Conservation (phyloP, 225 moss, liverwort and hornwort genomes). For the Marchantia paleacea region DNA sequence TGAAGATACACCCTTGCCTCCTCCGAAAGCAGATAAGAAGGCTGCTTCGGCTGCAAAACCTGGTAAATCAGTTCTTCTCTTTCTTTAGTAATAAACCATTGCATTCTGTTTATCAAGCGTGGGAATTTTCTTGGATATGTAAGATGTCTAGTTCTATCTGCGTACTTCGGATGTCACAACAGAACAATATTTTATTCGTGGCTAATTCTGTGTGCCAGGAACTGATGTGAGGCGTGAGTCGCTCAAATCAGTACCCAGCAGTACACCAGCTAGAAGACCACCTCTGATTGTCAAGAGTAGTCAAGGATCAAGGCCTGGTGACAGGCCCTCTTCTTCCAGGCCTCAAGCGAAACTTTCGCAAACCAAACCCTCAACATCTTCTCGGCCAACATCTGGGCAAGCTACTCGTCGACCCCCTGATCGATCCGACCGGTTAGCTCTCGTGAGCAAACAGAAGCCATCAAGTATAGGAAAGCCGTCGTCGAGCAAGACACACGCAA, state of each 20-base stretch:
- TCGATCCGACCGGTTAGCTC: conserved; percentile 10
- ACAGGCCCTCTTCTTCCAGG: conserved; percentile 21
- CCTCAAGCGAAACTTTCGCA: conserved; percentile 16
- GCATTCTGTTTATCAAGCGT: background rate
- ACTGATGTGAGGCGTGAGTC: conserved; percentile 16
- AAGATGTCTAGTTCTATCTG: background rate
- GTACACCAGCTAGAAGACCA: conserved; percentile 8
- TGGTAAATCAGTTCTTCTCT: background rate
- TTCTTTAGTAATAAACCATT: background rate
- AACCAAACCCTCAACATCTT: conserved; percentile 17
- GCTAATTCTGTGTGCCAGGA: conserved; percentile 7
- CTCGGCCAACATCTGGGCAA: conserved; percentile 8
- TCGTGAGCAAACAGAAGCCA: conserved; percentile 8
- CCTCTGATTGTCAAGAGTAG: background rate
- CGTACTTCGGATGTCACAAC: too few species aligned
- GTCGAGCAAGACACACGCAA: conserved; percentile 40
- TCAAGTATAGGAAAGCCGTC: conserved; percentile 15
- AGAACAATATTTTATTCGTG: background rate
- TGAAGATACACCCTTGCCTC: conserved; percentile 61
- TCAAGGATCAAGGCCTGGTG: conserved; percentile 13
- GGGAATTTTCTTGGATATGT: background rate
- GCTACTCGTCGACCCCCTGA: background rate
- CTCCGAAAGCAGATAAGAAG: conserved; percentile 30
- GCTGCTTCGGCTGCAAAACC: conserved; percentile 35
- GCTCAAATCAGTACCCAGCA: background rate